Evolutionary conservation across 331 rosid species (phyloP).

Genomic region (Cydonia oblonga): DNA sequence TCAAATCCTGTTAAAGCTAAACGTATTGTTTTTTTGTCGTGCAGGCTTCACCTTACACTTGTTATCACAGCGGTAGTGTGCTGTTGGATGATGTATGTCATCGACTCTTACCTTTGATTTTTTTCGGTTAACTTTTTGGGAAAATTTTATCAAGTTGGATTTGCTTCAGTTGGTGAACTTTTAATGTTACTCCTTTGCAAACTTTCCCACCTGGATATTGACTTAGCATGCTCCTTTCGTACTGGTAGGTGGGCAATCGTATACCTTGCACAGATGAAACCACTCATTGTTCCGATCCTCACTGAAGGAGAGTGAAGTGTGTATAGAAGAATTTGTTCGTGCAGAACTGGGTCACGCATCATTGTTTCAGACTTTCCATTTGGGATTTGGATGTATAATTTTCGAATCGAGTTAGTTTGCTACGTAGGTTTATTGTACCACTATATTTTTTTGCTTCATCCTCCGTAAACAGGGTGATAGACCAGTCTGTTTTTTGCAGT

Average conservation of each 20-base stretch:
- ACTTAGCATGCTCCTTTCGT: slow-evolving; percentile 1
- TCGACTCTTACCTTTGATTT: background rate
- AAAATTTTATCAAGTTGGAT: background rate
- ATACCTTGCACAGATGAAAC: slow-evolving; percentile 80
- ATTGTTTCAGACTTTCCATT: slow-evolving; percentile 4
- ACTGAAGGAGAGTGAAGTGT: slow-evolving; percentile 44
- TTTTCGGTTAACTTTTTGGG: background rate
- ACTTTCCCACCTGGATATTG: background rate
- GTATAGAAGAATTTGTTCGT: background rate
- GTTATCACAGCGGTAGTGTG: slow-evolving; percentile 76
- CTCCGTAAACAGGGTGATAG: background rate
- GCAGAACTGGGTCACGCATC: background rate
- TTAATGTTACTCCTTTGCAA: background rate
- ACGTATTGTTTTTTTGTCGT: background rate
- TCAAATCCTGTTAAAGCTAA: slow-evolving; percentile 10
- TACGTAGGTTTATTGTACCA: background rate
- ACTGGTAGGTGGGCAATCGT: slow-evolving; percentile 80
- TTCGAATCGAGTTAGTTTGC: slow-evolving; percentile 2
- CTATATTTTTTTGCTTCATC: background rate
- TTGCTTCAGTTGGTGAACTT: background rate
- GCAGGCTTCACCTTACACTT: slow-evolving; percentile 72
- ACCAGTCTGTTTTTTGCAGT: background rate
- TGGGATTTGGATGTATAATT: slow-evolving; percentile 11
- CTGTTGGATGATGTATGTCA: slow-evolving; percentile 83
- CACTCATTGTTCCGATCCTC: slow-evolving; percentile 69